phyloP scores from a whole-genome alignment of 2,329 filamentous ascomycete genomes.

The Xylaria sp. region DNA sequence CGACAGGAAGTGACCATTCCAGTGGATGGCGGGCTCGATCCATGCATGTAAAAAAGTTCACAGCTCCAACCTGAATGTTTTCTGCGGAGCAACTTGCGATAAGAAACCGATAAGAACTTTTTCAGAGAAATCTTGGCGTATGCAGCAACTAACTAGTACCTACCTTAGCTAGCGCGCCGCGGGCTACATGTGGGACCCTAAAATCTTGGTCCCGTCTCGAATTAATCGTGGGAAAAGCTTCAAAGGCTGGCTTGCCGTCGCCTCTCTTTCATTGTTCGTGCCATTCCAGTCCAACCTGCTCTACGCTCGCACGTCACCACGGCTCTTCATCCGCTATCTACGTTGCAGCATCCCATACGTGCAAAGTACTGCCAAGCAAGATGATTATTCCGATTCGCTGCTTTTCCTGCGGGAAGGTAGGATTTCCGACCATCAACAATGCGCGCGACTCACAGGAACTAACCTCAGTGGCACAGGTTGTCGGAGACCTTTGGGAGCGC shows the following conservation, averaged over 20 bases:
- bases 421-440: constrained; percentile 35
- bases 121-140: neutral
- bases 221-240: constrained; percentile 28
- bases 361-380: constrained; percentile 56
- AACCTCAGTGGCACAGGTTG: constrained; percentile 70
- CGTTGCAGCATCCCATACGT: neutral
- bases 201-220: constrained; percentile 26
- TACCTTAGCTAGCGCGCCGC: neutral
- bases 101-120: constrained; percentile 46
- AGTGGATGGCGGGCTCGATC: constrained; percentile 22
- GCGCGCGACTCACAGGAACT: constrained; percentile 28
- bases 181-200: constrained; percentile 21
- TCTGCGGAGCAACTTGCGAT: constrained; percentile 42
- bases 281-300: constrained; percentile 5
- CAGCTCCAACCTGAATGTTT: constrained; percentile 37
- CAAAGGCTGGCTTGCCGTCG: constrained; percentile 16
- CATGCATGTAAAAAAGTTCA: constrained; percentile 43
- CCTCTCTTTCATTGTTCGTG: constrained; percentile 26
- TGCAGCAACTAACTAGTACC: neutral
- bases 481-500: constrained; percentile 96
- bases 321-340: neutral
- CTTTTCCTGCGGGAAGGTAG: constrained; percentile 98
- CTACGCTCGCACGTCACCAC: constrained; percentile 6
- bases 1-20: constrained; percentile 9
- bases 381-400: constrained; percentile 99